Percentiles rank a stretch among this genome's conserved stretches.
These are phyloP conservation scores for Verticillium nonalfalfae DNA, from an alignment of 2,329 filamentous ascomycete genomes.

Conservation along the genomic window DNA sequence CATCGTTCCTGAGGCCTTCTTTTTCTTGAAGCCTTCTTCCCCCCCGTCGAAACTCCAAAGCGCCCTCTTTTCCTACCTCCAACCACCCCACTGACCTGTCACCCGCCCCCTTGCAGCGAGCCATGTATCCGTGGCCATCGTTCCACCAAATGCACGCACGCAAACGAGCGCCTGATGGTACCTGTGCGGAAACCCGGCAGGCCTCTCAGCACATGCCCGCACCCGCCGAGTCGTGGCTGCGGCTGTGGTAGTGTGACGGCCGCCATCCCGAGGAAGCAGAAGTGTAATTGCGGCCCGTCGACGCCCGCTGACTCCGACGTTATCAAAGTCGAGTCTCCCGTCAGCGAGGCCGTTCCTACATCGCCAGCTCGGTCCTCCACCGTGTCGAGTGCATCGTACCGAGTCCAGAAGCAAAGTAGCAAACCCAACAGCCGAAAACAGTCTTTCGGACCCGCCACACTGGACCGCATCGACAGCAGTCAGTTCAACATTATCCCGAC, in stretches of 20 bases:
- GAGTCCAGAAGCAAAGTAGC: slow-evolving; percentile 37
- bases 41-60: background rate
- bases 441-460: slow-evolving; percentile 39
- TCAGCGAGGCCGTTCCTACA: slow-evolving; percentile 21
- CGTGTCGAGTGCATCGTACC: slow-evolving; percentile 25
- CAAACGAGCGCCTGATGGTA: slow-evolving; percentile 60
- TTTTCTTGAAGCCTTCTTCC: too few relatives aligned
- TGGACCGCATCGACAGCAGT: slow-evolving; percentile 48
- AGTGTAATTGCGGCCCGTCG: slow-evolving; percentile 42
- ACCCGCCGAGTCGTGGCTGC: slow-evolving; percentile 55
- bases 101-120: slow-evolving; percentile 39
- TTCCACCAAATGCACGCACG: slow-evolving; percentile 68
- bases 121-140: slow-evolving; percentile 72
- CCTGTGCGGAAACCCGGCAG: slow-evolving; percentile 67
- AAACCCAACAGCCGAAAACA: slow-evolving; percentile 35
- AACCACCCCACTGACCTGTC: background rate
- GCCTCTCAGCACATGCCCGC: slow-evolving; percentile 63
- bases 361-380: slow-evolving; percentile 21
- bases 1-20: background rate
- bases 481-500: slow-evolving; percentile 41
- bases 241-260: slow-evolving; percentile 58
- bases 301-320: slow-evolving; percentile 5
- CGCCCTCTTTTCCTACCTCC: background rate
- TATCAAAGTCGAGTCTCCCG: slow-evolving; percentile 15
- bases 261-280: slow-evolving; percentile 53